Base-by-base conservation (phyloP, 305 asterid species). In the Striga hermonthica region DNA sequence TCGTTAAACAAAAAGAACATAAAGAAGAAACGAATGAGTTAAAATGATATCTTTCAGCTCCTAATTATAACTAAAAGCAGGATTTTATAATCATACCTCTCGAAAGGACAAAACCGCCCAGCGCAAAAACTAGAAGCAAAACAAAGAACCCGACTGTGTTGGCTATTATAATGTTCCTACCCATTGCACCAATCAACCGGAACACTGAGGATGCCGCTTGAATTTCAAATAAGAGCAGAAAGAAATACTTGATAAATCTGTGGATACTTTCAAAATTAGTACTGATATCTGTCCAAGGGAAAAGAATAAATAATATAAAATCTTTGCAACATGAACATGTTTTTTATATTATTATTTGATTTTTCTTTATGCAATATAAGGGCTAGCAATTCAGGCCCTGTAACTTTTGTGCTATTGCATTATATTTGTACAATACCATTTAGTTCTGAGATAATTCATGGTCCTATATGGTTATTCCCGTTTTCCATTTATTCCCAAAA, bases 21-120 rank as follows among this genome's bases (percentile, higher is more conserved):
- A 28, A 12, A n/a, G 2, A 53, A 0, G 9, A 39, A 58, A 43
- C 45, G 44, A 28, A 10, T 22, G 12, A 28, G 53, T 14, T 22
- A 49, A 41, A 12, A 7, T 13, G 36, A 22, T 65, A 7, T 38
- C 4, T 13, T 39, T 65, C 36, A 14, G 5, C 8, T 9, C 36
- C n/a, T 45, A 45, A 50, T 4, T 22, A 2, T 16, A 59, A 40
- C 3, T 47, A 10, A 15, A 38, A 15, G 9, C 2, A 31, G 65
- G 7, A 60, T 7, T 22, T 16, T 53, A 35, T 12, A 47, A 4
- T 15, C 40, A 36, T 71, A 82, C 84, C 84, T 73, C 84, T 71
- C 13, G 81, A 53, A 14, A 82, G 62, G 54, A 79, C 28, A 16
- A 73, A 79, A n/a, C 87, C 87, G 6, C 86, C 66, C 71, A 78